Percentiles rank a stretch among this genome's conserved stretches.
These are phyloP conservation scores for Debaryomyces maramus DNA, from an alignment of 805 yeast genomes.

Conservation along the genomic window DNA sequence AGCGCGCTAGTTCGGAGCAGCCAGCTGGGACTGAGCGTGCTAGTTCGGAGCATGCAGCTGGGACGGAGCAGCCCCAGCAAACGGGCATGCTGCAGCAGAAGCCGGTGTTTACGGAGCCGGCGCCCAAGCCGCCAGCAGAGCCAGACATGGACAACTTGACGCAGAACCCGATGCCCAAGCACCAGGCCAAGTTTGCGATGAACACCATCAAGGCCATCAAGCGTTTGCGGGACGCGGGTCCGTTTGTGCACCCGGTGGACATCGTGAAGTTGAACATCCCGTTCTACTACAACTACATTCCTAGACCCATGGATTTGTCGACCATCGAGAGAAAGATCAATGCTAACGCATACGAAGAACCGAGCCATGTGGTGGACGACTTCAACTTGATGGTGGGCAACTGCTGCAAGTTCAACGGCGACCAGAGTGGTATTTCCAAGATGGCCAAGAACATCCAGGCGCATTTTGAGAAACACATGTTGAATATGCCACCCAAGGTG, in stretches of 20 bases:
- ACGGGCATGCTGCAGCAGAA: conserved; percentile 1
- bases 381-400: conserved; percentile 82
- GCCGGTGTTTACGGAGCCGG: conserved; percentile 45
- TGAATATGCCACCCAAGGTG: conserved; percentile 77
- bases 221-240: conserved; percentile 87
- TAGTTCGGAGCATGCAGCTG: conserved; percentile 11
- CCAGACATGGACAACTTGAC: conserved; percentile 75
- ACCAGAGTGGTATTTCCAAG: conserved; percentile 75
- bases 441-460: conserved; percentile 93
- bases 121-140: conserved; percentile 72
- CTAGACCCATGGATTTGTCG: conserved; percentile 89
- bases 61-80: conserved; percentile 2
- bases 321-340: conserved; percentile 82
- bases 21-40: conserved; percentile 21
- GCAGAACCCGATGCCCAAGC: conserved; percentile 67
- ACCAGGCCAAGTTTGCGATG: conserved; percentile 78
- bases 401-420: conserved; percentile 84
- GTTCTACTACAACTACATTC: conserved; percentile 77
- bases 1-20: conserved; percentile 6
- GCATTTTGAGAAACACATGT: conserved; percentile 88
- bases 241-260: conserved; percentile 89
- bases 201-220: conserved; percentile 84
- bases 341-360: conserved; percentile 68
- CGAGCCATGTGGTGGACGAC: conserved; percentile 70
- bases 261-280: conserved; percentile 86